Evolutionary conservation across 2,329 filamentous ascomycete genomes (phyloP), one percentile per base, ranked within the genome.

Genomic region (Nectriaceae sp.): DNA sequence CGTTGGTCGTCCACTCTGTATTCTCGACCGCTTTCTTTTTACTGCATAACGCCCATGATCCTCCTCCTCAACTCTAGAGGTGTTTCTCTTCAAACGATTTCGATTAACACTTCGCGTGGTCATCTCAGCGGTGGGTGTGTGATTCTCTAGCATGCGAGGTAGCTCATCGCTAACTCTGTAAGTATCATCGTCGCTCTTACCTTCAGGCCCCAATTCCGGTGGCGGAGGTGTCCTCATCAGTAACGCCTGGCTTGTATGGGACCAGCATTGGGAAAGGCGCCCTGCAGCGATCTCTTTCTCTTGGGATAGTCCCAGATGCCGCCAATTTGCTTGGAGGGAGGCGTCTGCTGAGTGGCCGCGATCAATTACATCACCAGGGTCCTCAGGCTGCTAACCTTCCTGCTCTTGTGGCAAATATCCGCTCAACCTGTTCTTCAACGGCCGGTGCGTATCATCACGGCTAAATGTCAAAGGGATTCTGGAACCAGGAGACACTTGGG

Each of bases 371-470:
- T n/a, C n/a, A n/a, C n/a, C n/a, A n/a, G n/a, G n/a, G n/a, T n/a
- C n/a, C n/a, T 37, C 53, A 60, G 50, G 43, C 18, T 51, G 41
- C 59, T 62, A 59, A 44, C 49, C 59, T 62, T 57, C 52, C 42
- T 56, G 45, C 37, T 42, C 44, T 24, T 50, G 39, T n/a, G 38
- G 39, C 35, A 46, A 44, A 22, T 29, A 31, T n/a, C 44, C 52
- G 42, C 53, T 46, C 35, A 49, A 41, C 33, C 47, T 45, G 29
- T 46, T 50, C 50, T 61, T 54, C 41, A 37, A 6, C 40, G 42
- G 38, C 24, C 38, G 38, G 20, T 56, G 47, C 38, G 40, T 37
- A 22, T 49, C 52, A 41, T 58, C 43, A 24, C 41, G 53, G 40
- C 46, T 49, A 21, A 44, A 31, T 18, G 41, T 46, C 18, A 39